These are phyloP conservation scores for Phytophthora kernoviae DNA, from an alignment of 352 stramenopile genomes.

Conservation along the genomic window DNA sequence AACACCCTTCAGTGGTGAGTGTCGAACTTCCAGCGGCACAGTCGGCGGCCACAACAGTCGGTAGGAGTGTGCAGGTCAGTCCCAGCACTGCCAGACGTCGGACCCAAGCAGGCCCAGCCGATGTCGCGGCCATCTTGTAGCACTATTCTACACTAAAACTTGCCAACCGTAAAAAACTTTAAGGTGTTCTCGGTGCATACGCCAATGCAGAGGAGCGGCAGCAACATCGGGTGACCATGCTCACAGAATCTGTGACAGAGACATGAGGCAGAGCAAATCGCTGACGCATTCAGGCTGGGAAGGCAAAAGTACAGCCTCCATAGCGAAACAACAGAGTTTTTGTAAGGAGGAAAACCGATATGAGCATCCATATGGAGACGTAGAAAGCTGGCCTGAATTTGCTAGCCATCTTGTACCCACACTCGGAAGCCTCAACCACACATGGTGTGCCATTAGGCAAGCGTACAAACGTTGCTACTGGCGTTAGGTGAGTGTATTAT, in stretches of 20 bases:
- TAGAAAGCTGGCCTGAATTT: constrained; percentile 26
- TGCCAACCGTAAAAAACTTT: background rate
- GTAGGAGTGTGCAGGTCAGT: constrained; percentile 7
- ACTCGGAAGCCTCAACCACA: too few relatives aligned
- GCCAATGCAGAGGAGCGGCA: constrained; percentile 20
- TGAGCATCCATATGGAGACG: constrained; percentile 3
- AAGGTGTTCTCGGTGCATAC: background rate
- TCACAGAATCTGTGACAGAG: constrained; percentile 3
- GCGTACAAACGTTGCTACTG: too few relatives aligned
- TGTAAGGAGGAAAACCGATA: background rate
- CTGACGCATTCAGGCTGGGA: constrained; percentile 16
- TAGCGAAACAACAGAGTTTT: background rate
- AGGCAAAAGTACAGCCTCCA: background rate
- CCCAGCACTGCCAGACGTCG: background rate
- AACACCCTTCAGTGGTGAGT: constrained; percentile 32
- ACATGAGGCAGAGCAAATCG: constrained; percentile 21
- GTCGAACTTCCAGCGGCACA: constrained; percentile 28
- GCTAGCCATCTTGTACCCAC: constrained; percentile 23
- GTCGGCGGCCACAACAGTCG: constrained; percentile 8
- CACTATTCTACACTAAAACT: background rate
- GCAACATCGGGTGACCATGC: constrained; percentile 2
- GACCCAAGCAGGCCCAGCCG: constrained; percentile 2
- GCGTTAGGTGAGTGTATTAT: too few relatives aligned
- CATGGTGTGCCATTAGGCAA: too few relatives aligned
- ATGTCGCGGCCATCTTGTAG: constrained; percentile 14